These are phyloP conservation scores for Lanmaoa rubissima DNA, from an alignment of 768 basidiomycete species.

Conservation along the genomic window DNA sequence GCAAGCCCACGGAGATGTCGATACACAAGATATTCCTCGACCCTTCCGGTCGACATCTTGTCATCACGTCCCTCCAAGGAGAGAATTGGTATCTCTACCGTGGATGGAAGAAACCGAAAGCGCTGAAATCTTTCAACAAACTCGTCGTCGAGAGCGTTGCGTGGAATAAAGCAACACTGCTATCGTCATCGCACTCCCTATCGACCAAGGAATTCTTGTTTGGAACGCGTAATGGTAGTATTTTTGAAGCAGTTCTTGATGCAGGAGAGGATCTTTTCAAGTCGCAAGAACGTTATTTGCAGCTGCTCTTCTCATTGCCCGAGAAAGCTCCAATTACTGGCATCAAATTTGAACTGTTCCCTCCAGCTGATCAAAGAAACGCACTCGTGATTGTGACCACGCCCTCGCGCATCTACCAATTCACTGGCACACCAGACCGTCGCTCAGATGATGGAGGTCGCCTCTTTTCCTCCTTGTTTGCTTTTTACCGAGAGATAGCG, in stretches of 20 bases:
- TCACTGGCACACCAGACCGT: slow-evolving; percentile 65
- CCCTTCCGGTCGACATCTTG: slow-evolving; percentile 87
- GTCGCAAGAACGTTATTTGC: slow-evolving; percentile 77
- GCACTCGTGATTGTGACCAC: slow-evolving; percentile 82
- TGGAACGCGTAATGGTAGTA: slow-evolving; percentile 78
- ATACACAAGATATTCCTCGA: slow-evolving; percentile 88
- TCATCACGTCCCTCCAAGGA: slow-evolving; percentile 82
- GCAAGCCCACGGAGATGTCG: slow-evolving; percentile 71
- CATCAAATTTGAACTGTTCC: slow-evolving; percentile 75
- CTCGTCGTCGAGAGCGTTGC: slow-evolving; percentile 88
- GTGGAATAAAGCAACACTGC: slow-evolving; percentile 76
- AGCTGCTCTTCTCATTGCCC: slow-evolving; percentile 70
- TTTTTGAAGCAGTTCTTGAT: slow-evolving; percentile 88
- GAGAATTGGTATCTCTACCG: slow-evolving; percentile 92
- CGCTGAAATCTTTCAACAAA: slow-evolving; percentile 71
- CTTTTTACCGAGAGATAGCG: slow-evolving; percentile 66
- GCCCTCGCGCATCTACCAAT: slow-evolving; percentile 86
- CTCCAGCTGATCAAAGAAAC: slow-evolving; percentile 57
- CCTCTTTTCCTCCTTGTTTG: slow-evolving; percentile 73
- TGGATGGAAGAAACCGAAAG: slow-evolving; percentile 78
- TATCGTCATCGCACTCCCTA: slow-evolving; percentile 63
- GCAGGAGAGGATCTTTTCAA: slow-evolving; percentile 92
- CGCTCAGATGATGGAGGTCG: slow-evolving; percentile 73
- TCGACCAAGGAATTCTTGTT: slow-evolving; percentile 85
- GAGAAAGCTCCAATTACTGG: slow-evolving; percentile 85